Evolutionary conservation across 1,284 basidiomycete genomes (phyloP).

Genomic region (Cerrena zonata): DNA sequence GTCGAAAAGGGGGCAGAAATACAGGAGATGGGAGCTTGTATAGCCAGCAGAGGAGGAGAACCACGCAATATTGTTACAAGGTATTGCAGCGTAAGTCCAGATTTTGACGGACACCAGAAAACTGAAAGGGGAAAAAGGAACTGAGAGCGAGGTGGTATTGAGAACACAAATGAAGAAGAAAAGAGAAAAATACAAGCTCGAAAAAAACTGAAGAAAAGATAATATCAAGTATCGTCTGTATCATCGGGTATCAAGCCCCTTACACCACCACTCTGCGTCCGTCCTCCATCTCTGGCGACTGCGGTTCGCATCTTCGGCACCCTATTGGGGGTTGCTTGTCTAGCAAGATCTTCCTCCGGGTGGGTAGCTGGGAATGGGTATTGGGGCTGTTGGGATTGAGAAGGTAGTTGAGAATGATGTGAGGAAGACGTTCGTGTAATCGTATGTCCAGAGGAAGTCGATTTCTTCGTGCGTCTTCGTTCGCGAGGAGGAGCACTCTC

Average conservation of each 20-base stretch:
- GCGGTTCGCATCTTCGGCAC: conserved; percentile 55
- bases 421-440: conserved; percentile 1
- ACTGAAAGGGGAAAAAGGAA: neutral
- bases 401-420: conserved; percentile 1
- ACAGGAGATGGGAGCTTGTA: neutral
- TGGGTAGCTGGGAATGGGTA: conserved; percentile 56
- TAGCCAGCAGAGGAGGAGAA: conserved; percentile 1
- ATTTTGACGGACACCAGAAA: neutral
- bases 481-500: conserved; percentile 17
- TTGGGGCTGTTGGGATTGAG: conserved; percentile 28
- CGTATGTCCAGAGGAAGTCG: conserved; percentile 3
- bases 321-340: conserved; percentile 27
- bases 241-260: conserved; percentile 47
- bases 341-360: conserved; percentile 33
- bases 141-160: neutral
- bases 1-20: neutral
- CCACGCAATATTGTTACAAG: neutral
- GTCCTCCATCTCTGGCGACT: conserved; percentile 67
- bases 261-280: conserved; percentile 77
- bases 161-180: neutral
- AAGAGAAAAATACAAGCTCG: neutral
- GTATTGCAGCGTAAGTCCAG: neutral
- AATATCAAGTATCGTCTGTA: conserved; percentile 30
- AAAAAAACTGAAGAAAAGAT: neutral
- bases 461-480: conserved; percentile 24